Conservation (phyloP, 768 basidiomycete genomes). For the Cytidiella melzeri region DNA sequence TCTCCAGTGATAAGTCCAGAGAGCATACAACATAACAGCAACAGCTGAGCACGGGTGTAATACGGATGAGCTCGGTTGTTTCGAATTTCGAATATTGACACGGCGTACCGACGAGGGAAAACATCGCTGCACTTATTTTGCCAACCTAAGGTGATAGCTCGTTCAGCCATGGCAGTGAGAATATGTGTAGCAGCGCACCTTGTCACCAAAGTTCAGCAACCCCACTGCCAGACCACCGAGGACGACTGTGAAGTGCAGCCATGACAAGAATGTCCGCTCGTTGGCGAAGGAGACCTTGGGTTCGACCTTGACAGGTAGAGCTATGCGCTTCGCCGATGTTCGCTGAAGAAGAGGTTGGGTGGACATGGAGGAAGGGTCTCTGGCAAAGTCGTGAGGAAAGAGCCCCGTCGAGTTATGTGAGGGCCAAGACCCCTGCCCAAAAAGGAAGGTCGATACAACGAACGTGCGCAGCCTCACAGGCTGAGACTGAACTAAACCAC, state of each 20-base stretch:
- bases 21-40: conserved; percentile 94
- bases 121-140: conserved; percentile 94
- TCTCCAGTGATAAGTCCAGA: conserved; percentile 95
- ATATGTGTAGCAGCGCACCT: conserved; percentile 38
- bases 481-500: too few species aligned
- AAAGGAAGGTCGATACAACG: conserved; percentile 18
- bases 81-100: neutral
- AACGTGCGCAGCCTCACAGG: conserved; percentile 25
- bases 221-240: conserved; percentile 95
- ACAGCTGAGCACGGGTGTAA: conserved; percentile 51
- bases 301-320: conserved; percentile 90
- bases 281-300: conserved; percentile 95
- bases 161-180: neutral
- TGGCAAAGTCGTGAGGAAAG: neutral
- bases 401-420: neutral
- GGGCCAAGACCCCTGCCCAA: neutral
- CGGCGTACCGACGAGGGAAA: conserved; percentile 84
- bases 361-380: conserved; percentile 76
- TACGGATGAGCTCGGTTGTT: neutral
- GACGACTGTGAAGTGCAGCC: conserved; percentile 98
- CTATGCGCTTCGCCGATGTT: conserved; percentile 90
- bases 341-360: conserved; percentile 96
- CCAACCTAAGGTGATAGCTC: conserved; percentile 55
- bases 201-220: conserved; percentile 96
- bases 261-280: conserved; percentile 94